phyloP scores from a whole-genome alignment of 2,329 filamentous ascomycete species.

The Pseudogymnoascus sp. region DNA sequence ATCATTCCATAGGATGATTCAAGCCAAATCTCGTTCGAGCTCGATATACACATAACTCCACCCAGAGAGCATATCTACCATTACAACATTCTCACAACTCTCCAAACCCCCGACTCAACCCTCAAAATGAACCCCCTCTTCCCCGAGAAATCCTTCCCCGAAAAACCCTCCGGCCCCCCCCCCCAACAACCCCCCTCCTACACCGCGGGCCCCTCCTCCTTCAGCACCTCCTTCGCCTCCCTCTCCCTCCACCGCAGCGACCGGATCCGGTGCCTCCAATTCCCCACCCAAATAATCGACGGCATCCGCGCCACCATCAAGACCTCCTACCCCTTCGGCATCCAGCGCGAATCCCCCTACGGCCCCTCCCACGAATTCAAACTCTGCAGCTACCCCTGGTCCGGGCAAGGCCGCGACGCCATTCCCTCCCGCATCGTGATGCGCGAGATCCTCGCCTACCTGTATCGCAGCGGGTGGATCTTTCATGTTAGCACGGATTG shows the following conservation, averaged over 20 bases:
- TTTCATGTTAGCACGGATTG: conserved; percentile 30
- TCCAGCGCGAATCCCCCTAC: conserved; percentile 27
- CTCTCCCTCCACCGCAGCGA: conserved; percentile 26
- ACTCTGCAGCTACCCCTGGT: conserved; percentile 30
- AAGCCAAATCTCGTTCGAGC: neutral
- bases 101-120: neutral
- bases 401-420: conserved; percentile 21
- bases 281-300: conserved; percentile 24
- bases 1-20: neutral
- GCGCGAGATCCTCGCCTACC: conserved; percentile 25
- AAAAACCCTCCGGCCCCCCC: neutral
- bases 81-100: neutral
- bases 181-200: neutral
- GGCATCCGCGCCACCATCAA: conserved; percentile 23
- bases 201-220: conserved; percentile 7
- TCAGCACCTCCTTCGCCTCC: conserved; percentile 24
- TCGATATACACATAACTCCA: neutral
- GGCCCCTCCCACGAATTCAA: conserved; percentile 31
- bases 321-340: conserved; percentile 25
- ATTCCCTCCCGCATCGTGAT: conserved; percentile 28
- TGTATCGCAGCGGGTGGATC: conserved; percentile 32
- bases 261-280: conserved; percentile 30
- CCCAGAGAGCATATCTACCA: neutral
- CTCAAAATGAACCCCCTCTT: neutral
- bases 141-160: neutral